These are phyloP conservation scores for Raffaelea albimanens DNA, from an alignment of 2,329 filamentous ascomycete species.

Conservation along the genomic window DNA sequence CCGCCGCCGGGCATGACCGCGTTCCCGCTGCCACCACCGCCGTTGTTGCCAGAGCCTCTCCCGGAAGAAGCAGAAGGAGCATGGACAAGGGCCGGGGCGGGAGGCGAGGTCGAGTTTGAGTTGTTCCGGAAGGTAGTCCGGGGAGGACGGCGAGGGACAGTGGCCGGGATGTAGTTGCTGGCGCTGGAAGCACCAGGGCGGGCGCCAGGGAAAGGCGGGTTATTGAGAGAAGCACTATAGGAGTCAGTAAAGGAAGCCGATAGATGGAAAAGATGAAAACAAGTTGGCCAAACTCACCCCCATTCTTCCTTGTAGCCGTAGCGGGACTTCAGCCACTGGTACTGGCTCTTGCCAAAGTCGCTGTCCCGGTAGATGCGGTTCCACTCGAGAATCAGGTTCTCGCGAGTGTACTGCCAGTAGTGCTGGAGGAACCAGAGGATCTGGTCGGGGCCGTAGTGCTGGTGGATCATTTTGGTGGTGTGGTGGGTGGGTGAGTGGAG, in stretches of 20 bases:
- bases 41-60: neutral
- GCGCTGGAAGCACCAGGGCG: neutral
- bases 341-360: conserved; percentile 13
- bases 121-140: neutral
- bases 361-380: conserved; percentile 5
- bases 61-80: too few relatives aligned
- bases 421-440: conserved; percentile 14
- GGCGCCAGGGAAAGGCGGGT: neutral
- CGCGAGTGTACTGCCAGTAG: conserved; percentile 11
- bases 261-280: neutral
- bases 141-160: neutral
- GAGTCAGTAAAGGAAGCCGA: neutral
- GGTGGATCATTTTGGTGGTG: conserved; percentile 15
- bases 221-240: neutral
- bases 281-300: conserved; percentile 14
- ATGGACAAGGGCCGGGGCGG: neutral
- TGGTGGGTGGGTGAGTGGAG: neutral
- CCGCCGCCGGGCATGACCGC: neutral
- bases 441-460: conserved; percentile 10
- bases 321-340: conserved; percentile 12
- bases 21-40: neutral
- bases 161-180: neutral
- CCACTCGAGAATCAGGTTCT: conserved; percentile 6
- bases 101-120: neutral
- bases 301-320: conserved; percentile 15